A percentile compares a stretch with the other conserved stretches of the same genome.
These are phyloP conservation scores for Colletotrichum sp. DNA, from an alignment of 2,329 filamentous ascomycete species.

Conservation along the genomic window DNA sequence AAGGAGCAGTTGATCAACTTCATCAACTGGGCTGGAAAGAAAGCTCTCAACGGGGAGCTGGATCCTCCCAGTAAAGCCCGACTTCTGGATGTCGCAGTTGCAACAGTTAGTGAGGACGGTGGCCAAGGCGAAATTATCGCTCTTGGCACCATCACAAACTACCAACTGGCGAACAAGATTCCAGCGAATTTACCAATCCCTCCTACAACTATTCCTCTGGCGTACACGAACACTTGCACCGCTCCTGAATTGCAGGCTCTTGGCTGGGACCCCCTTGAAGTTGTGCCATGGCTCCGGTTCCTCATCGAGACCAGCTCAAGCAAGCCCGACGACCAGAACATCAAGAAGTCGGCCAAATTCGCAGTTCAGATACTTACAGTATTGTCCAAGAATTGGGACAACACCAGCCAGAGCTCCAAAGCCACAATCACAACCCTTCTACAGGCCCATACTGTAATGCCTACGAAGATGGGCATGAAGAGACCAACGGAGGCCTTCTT, in stretches of 20 bases:
- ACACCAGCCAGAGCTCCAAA: slow-evolving; percentile 71
- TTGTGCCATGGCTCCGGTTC: slow-evolving; percentile 85
- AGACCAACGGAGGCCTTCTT: slow-evolving; percentile 90
- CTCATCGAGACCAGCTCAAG: slow-evolving; percentile 72
- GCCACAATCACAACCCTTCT: slow-evolving; percentile 69
- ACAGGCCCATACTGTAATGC: slow-evolving; percentile 75
- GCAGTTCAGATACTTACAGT: slow-evolving; percentile 78
- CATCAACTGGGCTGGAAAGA: slow-evolving; percentile 80
- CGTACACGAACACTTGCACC: slow-evolving; percentile 76
- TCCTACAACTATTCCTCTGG: slow-evolving; percentile 80
- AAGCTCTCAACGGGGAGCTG: slow-evolving; percentile 74
- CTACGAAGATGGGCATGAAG: slow-evolving; percentile 89
- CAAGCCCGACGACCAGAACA: slow-evolving; percentile 66
- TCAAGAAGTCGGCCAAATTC: slow-evolving; percentile 76
- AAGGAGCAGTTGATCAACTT: slow-evolving; percentile 83
- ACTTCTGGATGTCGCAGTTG: slow-evolving; percentile 82
- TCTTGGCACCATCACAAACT: slow-evolving; percentile 76
- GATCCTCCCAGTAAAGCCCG: slow-evolving; percentile 70
- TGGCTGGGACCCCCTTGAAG: slow-evolving; percentile 84
- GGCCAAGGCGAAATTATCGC: slow-evolving; percentile 75
- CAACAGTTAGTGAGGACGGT: slow-evolving; percentile 64
- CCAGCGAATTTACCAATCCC: slow-evolving; percentile 83
- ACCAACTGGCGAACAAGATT: slow-evolving; percentile 78
- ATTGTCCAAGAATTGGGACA: slow-evolving; percentile 90
- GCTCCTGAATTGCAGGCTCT: slow-evolving; percentile 76